These are phyloP conservation scores for Chalciporus pseudorubinellus DNA, from an alignment of 768 basidiomycete genomes.

Conservation along the genomic window DNA sequence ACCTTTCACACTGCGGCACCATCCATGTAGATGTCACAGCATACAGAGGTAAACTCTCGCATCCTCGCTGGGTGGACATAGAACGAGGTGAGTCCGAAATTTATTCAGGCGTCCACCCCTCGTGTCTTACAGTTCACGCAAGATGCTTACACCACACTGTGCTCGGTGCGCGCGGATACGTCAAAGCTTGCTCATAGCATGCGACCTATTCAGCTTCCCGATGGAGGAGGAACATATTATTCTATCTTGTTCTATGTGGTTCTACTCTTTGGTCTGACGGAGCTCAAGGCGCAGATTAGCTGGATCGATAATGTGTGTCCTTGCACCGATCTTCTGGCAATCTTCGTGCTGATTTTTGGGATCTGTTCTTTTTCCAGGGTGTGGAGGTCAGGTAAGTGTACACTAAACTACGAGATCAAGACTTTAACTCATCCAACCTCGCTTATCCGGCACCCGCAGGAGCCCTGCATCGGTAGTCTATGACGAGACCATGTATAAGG, in stretches of 20 bases:
- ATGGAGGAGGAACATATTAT: slow-evolving; percentile 10
- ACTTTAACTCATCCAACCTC: not conserved
- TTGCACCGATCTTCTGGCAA: no score
- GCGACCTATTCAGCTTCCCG: not conserved
- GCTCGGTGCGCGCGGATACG: slow-evolving; percentile 26
- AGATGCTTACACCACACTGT: slow-evolving; percentile 28
- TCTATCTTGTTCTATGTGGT: slow-evolving; percentile 31
- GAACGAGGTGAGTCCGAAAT: slow-evolving; percentile 19
- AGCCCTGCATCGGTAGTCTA: slow-evolving; percentile 30
- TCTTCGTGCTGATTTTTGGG: no score
- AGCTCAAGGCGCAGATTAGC: slow-evolving; percentile 49
- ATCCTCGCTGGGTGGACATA: slow-evolving; percentile 27
- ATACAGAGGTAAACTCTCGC: slow-evolving; percentile 18
- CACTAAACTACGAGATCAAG: not conserved
- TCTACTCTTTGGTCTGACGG: slow-evolving; percentile 51
- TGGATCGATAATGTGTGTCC: slow-evolving; percentile 45
- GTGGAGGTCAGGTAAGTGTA: slow-evolving; percentile 33
- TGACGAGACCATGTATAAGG: slow-evolving; percentile 14
- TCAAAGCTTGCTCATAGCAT: slow-evolving; percentile 18
- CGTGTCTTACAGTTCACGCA: not conserved
- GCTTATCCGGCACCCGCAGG: slow-evolving; percentile 7
- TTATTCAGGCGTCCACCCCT: no score
- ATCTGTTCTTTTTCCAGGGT: slow-evolving; percentile 23
- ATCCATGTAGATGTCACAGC: slow-evolving; percentile 18
- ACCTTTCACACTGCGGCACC: slow-evolving; percentile 12